phyloP scores from a whole-genome alignment of 2,329 filamentous ascomycete species.

The Alternaria infectoria region DNA sequence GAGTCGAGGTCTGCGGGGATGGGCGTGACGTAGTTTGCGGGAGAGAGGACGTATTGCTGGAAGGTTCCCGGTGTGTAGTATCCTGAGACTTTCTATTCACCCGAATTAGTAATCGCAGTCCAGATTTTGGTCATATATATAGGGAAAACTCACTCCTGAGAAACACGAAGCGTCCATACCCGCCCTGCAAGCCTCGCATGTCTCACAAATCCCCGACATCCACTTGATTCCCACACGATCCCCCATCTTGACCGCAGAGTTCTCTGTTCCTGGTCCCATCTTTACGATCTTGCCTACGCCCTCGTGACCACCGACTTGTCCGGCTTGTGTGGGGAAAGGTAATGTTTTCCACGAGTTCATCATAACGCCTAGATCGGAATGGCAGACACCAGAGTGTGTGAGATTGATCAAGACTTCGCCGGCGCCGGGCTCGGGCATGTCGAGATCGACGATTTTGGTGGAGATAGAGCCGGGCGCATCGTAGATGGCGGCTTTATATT shows the following conservation, averaged over 20 bases:
- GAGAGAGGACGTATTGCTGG: conserved; percentile 70
- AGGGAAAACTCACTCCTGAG: conserved; percentile 30
- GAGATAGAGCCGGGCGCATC: conserved; percentile 70
- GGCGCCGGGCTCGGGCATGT: conserved; percentile 68
- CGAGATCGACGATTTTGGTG: conserved; percentile 67
- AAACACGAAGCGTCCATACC: conserved; percentile 52
- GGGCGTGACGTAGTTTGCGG: conserved; percentile 72
- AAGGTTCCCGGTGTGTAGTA: conserved; percentile 76
- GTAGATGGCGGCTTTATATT: conserved; percentile 69
- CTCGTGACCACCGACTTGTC: conserved; percentile 73
- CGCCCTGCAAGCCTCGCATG: conserved; percentile 47
- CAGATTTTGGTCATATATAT: not conserved
- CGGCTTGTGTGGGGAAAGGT: conserved; percentile 63
- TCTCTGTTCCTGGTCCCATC: conserved; percentile 66
- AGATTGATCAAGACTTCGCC: conserved; percentile 69
- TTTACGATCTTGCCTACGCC: conserved; percentile 71
- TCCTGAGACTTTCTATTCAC: conserved; percentile 59
- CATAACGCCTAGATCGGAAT: conserved; percentile 64
- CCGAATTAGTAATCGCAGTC: not conserved
- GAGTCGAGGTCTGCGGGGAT: conserved; percentile 68
- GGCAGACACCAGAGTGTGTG: conserved; percentile 70
- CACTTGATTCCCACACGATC: conserved; percentile 75
- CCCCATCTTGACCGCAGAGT: conserved; percentile 65
- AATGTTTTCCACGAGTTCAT: conserved; percentile 61
- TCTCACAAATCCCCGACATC: conserved; percentile 63